Base-by-base conservation (phyloP, 73 alveolate genomes). In the Diophrys sp. region DNA sequence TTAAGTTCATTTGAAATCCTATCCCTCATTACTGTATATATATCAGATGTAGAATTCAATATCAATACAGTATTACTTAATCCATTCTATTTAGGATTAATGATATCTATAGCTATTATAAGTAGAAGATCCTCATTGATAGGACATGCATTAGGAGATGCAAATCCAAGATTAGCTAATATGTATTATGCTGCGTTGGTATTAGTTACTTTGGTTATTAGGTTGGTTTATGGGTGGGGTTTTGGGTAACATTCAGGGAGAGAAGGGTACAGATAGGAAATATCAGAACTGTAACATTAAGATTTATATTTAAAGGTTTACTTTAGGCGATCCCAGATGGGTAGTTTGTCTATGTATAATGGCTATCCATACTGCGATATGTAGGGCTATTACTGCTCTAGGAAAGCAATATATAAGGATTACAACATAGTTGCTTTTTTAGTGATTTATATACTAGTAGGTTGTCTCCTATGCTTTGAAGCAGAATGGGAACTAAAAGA, bases 301-400 rank as follows among this genome's bases (percentile, higher is more conserved):
- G n/a, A n/a, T n/a, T n/a, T n/a, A n/a, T n/a, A n/a, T n/a, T n/a
- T n/a, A n/a, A n/a, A n/a, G n/a, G n/a, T n/a, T n/a, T n/a, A n/a
- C n/a, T n/a, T 5, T 44, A 44, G 5, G 18, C 5, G 62, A 44
- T 11, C 62, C 5, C 62, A 44, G 5, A 11, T 44, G 77, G 73
- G 56, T 69, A 25, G 14, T 76, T 73, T 73, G 84, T 73, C 67
- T 76, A 56, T 76, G 84, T 73, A 74, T 73, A 31, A 56, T 76
- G 55, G 80, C 70, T 54, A 70, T 44, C 23, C 23, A 70, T 24
- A 31, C 78, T 11, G 62, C 62, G 18, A 44, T 44, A 44, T 44
- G 66, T 70, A 5, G 24, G 23, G 25, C 44, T 31, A 73, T 33
- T 33, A 14, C 23, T 31, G 53, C 28, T n/a, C n/a, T n/a, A n/a